Base-by-base conservation (phyloP, 2,329 filamentous ascomycete genomes). In the Amesomyces nigricolor region DNA sequence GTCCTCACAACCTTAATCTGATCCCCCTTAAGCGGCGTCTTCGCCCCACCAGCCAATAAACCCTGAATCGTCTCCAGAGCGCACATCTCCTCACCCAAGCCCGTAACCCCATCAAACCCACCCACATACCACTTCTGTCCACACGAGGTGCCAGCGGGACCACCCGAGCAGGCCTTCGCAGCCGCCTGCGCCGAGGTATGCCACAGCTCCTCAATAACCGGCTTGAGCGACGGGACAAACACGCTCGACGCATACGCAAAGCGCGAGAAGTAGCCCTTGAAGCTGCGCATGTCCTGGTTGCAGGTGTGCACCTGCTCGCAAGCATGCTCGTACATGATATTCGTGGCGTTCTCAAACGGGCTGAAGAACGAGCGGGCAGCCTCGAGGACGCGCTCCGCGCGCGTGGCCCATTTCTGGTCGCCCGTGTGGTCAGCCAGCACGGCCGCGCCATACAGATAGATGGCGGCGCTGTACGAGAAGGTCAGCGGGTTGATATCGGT, bases 211-310 rank as follows among this genome's bases (percentile, higher is more conserved):
- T 74, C 70, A 46, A 87, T 74, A 4, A 73, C 70, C 3, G 69
- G 53, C 3, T 71, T 69, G 17, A 84, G 77, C 17, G 75, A 76
- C 9, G 84, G 81, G 56, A 82, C 74, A 70, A 85, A 74, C 49
- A 77, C 66, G 35, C 80, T 74, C 3, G 81, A 76, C 45, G 78
- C 75, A 71, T 78, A 85, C 72, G 86, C 79, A 72, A 83, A 86
- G 53, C 83, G 81, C 26, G 82, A 74, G 30, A 87, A 74, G 66
- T 84, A 86, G 43, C 77, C 84, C 71, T 89, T 89, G 77, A 85
- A 87, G 8, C 80, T 82, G 62, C 77, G 78, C 75, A 85, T 83
- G 68, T 88, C 85, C 48, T 71, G 75, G 65, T 82, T 79, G 69
- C 86, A 89, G 0, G 65, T 73, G 51, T 71, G 70, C 56, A 73